Conservation (phyloP, 306 rosid genomes). For the Cyamopsis tetragonoloba region DNA sequence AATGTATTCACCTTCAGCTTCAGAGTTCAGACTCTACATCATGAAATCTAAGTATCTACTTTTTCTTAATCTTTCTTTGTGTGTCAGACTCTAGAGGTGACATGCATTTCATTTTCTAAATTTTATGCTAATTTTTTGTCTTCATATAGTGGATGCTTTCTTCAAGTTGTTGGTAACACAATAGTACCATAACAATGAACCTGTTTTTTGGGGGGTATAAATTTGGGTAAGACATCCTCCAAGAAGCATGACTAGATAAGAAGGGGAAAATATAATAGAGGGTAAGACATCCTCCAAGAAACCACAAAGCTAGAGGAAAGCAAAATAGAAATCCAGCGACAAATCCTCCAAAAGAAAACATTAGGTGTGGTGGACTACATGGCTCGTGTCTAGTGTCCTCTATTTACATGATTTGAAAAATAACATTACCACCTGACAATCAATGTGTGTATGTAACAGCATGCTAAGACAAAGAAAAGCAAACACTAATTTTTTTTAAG, state of each 20-base stretch:
- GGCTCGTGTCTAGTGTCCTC: too few relatives aligned
- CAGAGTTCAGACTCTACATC: constrained; percentile 6
- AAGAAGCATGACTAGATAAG: not conserved
- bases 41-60: constrained; percentile 8
- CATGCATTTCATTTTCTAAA: not conserved
- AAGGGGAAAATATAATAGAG: too few relatives aligned
- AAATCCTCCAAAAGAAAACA: too few relatives aligned
- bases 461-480: constrained; percentile 6
- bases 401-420: too few relatives aligned
- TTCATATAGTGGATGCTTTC: not conserved
- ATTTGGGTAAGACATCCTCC: too few relatives aligned
- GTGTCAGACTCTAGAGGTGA: not conserved
- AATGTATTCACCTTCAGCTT: not conserved
- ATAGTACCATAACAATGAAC: not conserved
- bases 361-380: too few relatives aligned
- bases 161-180: not conserved
- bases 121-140: not conserved
- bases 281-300: too few relatives aligned
- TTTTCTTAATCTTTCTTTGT: not conserved
- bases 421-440: constrained; percentile 2
- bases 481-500: not conserved
- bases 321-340: too few relatives aligned
- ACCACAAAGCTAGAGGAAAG: too few relatives aligned
- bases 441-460: not conserved
- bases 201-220: not conserved